A percentile compares a stretch with the other conserved stretches of the same genome.
phyloP scores from a whole-genome alignment of 208 protist genomes.

The Leptomonas pyrrhocoris region DNA sequence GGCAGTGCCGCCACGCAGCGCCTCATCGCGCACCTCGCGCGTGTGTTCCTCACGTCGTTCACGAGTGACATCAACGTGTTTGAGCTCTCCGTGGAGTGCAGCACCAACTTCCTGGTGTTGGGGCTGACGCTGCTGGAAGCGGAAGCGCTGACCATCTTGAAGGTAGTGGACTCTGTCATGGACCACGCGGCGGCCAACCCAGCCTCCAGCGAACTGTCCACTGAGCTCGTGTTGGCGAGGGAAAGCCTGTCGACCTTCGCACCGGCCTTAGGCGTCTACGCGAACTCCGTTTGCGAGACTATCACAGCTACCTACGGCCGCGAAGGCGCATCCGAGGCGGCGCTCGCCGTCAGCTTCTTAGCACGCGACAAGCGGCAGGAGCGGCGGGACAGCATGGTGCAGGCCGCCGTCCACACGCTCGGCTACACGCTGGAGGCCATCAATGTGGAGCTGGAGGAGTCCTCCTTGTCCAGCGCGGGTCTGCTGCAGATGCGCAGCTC shows the following conservation, averaged over 20 bases:
- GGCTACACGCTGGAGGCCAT: slow-evolving; percentile 83
- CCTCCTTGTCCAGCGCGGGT: slow-evolving; percentile 37
- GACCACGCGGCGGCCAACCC: slow-evolving; percentile 29
- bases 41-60: slow-evolving; percentile 64
- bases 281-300: slow-evolving; percentile 35
- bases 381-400: slow-evolving; percentile 66
- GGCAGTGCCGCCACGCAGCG: slow-evolving; percentile 74
- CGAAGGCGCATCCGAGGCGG: slow-evolving; percentile 19
- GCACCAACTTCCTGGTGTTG: slow-evolving; percentile 64
- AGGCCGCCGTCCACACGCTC: slow-evolving; percentile 47
- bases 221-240: slow-evolving; percentile 21
- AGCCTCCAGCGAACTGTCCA: slow-evolving; percentile 38
- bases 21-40: slow-evolving; percentile 72
- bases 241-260: slow-evolving; percentile 14
- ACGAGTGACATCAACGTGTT: slow-evolving; percentile 75
- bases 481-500: slow-evolving; percentile 34
- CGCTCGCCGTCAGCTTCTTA: slow-evolving; percentile 8
- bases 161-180: slow-evolving; percentile 57
- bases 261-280: slow-evolving; percentile 34
- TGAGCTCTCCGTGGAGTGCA: slow-evolving; percentile 84
- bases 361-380: slow-evolving; percentile 39
- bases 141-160: slow-evolving; percentile 69
- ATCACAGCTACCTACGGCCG: slow-evolving; percentile 19
- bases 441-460: slow-evolving; percentile 69
- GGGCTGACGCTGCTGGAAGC: slow-evolving; percentile 78